Evolutionary conservation across 1,139 yeast genomes (phyloP).

Genomic region (Hemisphaericaspora lyxosophila): DNA sequence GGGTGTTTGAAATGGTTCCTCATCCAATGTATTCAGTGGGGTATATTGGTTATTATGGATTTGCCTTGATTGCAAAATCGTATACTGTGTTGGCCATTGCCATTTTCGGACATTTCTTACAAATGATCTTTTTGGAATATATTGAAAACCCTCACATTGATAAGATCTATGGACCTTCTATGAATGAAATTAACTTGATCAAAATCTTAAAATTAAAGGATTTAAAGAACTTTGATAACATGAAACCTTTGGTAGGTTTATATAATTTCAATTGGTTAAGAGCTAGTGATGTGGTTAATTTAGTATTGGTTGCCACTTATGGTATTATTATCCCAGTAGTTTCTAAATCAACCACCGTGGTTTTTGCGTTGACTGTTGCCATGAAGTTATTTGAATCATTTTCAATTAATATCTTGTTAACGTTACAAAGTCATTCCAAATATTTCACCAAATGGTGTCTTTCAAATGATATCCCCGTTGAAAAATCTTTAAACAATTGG

Average conservation of each 20-base stretch:
- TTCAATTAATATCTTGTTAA: constrained; percentile 53
- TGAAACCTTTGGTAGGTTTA: constrained; percentile 63
- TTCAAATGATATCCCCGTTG: constrained; percentile 64
- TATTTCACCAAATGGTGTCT: constrained; percentile 67
- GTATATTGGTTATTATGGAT: constrained; percentile 84
- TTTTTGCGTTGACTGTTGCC: constrained; percentile 50
- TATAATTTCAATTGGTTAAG: constrained; percentile 68
- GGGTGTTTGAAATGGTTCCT: constrained; percentile 88
- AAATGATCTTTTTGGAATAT: constrained; percentile 71
- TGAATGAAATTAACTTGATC: constrained; percentile 36
- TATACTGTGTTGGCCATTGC: constrained; percentile 73
- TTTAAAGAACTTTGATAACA: constrained; percentile 45
- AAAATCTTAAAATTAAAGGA: constrained; percentile 43
- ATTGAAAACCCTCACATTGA: constrained; percentile 91
- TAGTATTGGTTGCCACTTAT: constrained; percentile 46
- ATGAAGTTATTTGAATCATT: constrained; percentile 55
- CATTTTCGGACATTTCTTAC: constrained; percentile 73
- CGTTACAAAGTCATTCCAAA: constrained; percentile 61
- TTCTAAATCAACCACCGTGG: constrained; percentile 21
- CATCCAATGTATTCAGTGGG: constrained; percentile 95
- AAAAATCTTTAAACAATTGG: constrained; percentile 76
- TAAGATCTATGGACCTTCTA: constrained; percentile 63
- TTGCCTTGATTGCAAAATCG: constrained; percentile 75
- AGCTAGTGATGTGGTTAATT: constrained; percentile 61
- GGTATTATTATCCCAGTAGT: constrained; percentile 47